These are phyloP conservation scores for Cladophialophora exuberans DNA, from an alignment of 2,329 filamentous ascomycete species.

Conservation along the genomic window DNA sequence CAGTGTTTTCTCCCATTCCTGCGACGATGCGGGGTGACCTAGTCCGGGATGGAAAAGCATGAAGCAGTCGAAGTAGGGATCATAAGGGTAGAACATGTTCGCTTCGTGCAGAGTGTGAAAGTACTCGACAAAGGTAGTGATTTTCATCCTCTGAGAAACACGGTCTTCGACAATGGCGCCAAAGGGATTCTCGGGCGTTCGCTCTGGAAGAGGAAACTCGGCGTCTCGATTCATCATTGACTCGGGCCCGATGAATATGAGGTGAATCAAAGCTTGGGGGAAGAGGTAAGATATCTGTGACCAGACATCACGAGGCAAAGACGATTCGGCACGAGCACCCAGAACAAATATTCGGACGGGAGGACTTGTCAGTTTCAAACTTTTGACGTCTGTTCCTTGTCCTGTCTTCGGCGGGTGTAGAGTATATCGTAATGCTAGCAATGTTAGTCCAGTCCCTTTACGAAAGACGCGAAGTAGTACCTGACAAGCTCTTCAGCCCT, in stretches of 20 bases:
- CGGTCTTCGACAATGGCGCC: conserved; percentile 93
- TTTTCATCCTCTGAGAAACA: conserved; percentile 87
- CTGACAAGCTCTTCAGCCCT: conserved; percentile 90
- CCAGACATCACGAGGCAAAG: conserved; percentile 91
- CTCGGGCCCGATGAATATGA: conserved; percentile 95
- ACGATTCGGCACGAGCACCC: conserved; percentile 95
- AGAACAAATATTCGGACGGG: conserved; percentile 91
- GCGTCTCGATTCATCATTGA: conserved; percentile 91
- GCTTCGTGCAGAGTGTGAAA: conserved; percentile 95
- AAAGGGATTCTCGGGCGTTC: conserved; percentile 85
- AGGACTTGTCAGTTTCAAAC: conserved; percentile 80
- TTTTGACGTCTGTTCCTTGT: conserved; percentile 71
- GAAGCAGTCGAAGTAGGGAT: conserved; percentile 98
- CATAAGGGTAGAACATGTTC: conserved; percentile 88
- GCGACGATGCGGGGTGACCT: conserved; percentile 87
- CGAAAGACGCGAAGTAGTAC: conserved; percentile 54
- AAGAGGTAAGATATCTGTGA: conserved; percentile 92
- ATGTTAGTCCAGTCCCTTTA: conserved; percentile 22
- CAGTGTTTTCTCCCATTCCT: conserved; percentile 92
- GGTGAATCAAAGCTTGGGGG: conserved; percentile 84
- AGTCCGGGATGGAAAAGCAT: conserved; percentile 96
- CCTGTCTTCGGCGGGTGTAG: conserved; percentile 85
- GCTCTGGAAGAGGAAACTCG: conserved; percentile 87
- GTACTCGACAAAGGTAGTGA: conserved; percentile 96
- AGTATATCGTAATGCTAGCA: conserved; percentile 81